phyloP scores from a whole-genome alignment of 2,329 filamentous ascomycete species.

The Xylaria digitata region DNA sequence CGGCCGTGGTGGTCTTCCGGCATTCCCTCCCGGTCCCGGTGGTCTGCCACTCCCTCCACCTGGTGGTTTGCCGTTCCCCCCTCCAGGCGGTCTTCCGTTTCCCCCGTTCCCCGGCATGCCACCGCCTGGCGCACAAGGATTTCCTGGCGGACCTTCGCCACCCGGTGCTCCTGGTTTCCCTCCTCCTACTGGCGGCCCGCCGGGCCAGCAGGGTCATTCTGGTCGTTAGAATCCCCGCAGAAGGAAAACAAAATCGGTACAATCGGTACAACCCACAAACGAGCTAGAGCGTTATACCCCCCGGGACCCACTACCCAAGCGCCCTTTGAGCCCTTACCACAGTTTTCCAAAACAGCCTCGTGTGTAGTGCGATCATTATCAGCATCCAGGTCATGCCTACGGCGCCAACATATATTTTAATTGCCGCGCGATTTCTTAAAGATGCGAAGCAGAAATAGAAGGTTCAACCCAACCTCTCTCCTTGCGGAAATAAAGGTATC shows the following conservation, averaged over 20 bases:
- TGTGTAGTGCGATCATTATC: neutral
- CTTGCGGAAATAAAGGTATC: neutral
- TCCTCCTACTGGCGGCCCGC: constrained; percentile 49
- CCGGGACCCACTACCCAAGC: too few relatives aligned
- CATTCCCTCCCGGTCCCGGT: constrained; percentile 54
- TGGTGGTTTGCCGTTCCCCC: constrained; percentile 49
- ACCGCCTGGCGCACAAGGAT: constrained; percentile 52
- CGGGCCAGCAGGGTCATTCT: constrained; percentile 52
- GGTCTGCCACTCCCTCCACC: constrained; percentile 63
- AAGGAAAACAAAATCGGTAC: neutral
- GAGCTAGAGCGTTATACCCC: too few relatives aligned
- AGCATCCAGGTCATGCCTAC: neutral
- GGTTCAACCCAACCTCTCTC: neutral
- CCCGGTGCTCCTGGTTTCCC: constrained; percentile 47
- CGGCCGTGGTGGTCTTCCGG: constrained; percentile 52
- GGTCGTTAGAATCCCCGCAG: constrained; percentile 49
- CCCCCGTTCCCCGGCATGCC: constrained; percentile 59
- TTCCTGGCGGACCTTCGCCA: constrained; percentile 54
- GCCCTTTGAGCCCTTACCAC: too few relatives aligned
- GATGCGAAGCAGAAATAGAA: neutral
- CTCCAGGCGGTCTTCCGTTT: constrained; percentile 50
- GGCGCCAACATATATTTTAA: neutral
- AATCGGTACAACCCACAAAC: neutral
- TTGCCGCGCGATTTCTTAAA: neutral
- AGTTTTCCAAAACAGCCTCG: too few relatives aligned